These are phyloP conservation scores for Thielaviopsis euricoi DNA, from an alignment of 2,329 filamentous ascomycete genomes.

Conservation along the genomic window DNA sequence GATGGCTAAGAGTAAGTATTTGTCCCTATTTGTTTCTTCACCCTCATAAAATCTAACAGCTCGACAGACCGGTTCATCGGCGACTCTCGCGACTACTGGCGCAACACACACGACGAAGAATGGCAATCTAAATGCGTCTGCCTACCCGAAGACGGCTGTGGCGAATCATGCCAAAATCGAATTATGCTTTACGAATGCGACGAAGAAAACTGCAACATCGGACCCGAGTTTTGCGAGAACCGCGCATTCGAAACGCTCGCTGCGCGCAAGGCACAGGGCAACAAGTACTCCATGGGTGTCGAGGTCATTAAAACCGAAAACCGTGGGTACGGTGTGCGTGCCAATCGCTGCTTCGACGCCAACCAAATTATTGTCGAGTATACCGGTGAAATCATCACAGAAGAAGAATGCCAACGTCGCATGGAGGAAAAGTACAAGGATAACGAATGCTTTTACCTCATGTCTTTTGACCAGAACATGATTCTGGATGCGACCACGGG, in stretches of 20 bases:
- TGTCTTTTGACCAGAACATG: constrained; percentile 97
- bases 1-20: constrained; percentile 65
- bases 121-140: constrained; percentile 68
- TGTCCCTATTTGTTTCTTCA: background rate
- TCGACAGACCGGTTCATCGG: constrained; percentile 74
- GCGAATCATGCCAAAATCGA: constrained; percentile 80
- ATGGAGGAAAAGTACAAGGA: constrained; percentile 92
- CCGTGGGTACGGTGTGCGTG: constrained; percentile 80
- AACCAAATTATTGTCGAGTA: constrained; percentile 98
- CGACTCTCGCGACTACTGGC: constrained; percentile 65
- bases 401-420: constrained; percentile 78
- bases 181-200: constrained; percentile 98
- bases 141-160: constrained; percentile 61
- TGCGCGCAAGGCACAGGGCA: constrained; percentile 57
- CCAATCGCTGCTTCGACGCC: constrained; percentile 71
- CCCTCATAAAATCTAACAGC: background rate
- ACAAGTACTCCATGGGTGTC: constrained; percentile 81
- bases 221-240: constrained; percentile 61
- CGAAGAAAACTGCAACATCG: constrained; percentile 69
- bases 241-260: constrained; percentile 72
- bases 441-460: constrained; percentile 95
- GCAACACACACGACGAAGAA: constrained; percentile 52
- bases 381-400: constrained; percentile 91
- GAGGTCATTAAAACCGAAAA: constrained; percentile 85
- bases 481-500: constrained; percentile 95